Evolutionary conservation across 257 asterid genomes (phyloP).

Genomic region (Petunia axillaris): DNA sequence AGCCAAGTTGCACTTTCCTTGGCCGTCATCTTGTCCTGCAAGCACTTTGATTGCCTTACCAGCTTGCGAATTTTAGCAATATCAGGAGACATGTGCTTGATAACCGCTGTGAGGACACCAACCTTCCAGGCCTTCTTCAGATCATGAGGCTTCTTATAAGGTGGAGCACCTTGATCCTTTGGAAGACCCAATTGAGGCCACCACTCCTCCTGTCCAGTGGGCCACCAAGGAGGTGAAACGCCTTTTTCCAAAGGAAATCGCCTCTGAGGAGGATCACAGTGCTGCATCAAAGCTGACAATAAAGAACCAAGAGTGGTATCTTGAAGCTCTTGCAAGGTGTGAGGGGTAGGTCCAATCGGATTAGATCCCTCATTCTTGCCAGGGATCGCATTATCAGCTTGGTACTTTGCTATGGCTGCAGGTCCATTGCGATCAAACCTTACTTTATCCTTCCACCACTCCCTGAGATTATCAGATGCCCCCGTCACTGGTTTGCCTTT

Average conservation of each 20-base stretch:
- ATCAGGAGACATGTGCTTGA: conserved; percentile 66
- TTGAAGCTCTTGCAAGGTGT: conserved; percentile 64
- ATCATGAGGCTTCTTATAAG: conserved; percentile 69
- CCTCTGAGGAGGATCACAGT: conserved; percentile 69
- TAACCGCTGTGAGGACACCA: conserved; percentile 63
- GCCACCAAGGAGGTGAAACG: conserved; percentile 72
- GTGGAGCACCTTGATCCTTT: conserved; percentile 57
- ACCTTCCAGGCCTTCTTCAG: conserved; percentile 74
- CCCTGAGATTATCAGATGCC: conserved; percentile 61
- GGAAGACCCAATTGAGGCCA: conserved; percentile 61
- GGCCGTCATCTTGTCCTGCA: conserved; percentile 72
- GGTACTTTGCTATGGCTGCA: conserved; percentile 59
- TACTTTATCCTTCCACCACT: conserved; percentile 75
- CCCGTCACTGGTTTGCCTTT: conserved; percentile 69
- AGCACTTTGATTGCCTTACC: conserved; percentile 60
- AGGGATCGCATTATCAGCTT: conserved; percentile 40
- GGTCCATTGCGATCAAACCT: conserved; percentile 68
- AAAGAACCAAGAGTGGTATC: conserved; percentile 68
- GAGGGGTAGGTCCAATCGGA: conserved; percentile 56
- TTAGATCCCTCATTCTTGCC: conserved; percentile 44
- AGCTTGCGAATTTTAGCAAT: conserved; percentile 63
- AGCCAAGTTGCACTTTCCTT: conserved; percentile 76
- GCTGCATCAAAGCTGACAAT: conserved; percentile 67
- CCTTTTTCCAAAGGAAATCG: conserved; percentile 65
- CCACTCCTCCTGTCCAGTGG: conserved; percentile 64